A percentile compares a stretch with the other conserved stretches of the same genome.
Conservation (phyloP, 108 stramenopile species). For the Nannochloropsis granulata region DNA sequence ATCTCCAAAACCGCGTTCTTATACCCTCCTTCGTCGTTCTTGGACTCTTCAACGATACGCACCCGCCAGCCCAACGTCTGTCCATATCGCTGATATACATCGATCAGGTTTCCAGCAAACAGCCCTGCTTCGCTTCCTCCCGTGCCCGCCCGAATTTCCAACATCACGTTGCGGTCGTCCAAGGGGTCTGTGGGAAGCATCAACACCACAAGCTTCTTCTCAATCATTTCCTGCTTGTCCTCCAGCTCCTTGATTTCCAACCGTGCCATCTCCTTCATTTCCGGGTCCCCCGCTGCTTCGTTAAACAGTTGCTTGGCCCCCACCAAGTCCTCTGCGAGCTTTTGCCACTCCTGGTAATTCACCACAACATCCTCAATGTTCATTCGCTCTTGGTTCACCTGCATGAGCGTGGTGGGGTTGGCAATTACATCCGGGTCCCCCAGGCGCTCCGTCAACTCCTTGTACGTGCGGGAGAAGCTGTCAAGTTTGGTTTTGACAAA, state of each 20-base stretch:
- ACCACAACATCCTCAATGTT: slow-evolving; percentile 6
- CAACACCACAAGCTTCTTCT: slow-evolving; percentile 16
- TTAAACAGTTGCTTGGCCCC: slow-evolving; percentile 17
- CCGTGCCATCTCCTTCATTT: slow-evolving; percentile 38
- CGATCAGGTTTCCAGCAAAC: slow-evolving; percentile 71
- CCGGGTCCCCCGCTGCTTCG: slow-evolving; percentile 22
- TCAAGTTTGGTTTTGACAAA: slow-evolving; percentile 23
- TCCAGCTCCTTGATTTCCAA: slow-evolving; percentile 24
- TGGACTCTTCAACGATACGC: slow-evolving; percentile 5
- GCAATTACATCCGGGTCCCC: slow-evolving; percentile 31
- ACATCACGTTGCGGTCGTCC: slow-evolving; percentile 44
- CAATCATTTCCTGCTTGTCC: slow-evolving; percentile 8
- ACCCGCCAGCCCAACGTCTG: slow-evolving; percentile 32
- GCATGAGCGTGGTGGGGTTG: slow-evolving; percentile 24
- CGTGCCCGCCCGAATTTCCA: slow-evolving; percentile 87
- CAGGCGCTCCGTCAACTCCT: slow-evolving; percentile 33
- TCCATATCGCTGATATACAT: slow-evolving; percentile 58
- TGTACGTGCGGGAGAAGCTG: slow-evolving; percentile 26
- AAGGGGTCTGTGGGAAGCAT: slow-evolving; percentile 35
- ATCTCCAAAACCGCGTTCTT: slow-evolving; percentile 34
- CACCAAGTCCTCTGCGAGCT: not conserved
- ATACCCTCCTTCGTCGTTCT: slow-evolving; percentile 27
- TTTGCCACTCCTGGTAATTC: slow-evolving; percentile 5
- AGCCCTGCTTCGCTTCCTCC: slow-evolving; percentile 85
- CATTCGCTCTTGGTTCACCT: not conserved